Base-by-base conservation (phyloP, 78 protist genomes). In the Ministeria vibrans region DNA sequence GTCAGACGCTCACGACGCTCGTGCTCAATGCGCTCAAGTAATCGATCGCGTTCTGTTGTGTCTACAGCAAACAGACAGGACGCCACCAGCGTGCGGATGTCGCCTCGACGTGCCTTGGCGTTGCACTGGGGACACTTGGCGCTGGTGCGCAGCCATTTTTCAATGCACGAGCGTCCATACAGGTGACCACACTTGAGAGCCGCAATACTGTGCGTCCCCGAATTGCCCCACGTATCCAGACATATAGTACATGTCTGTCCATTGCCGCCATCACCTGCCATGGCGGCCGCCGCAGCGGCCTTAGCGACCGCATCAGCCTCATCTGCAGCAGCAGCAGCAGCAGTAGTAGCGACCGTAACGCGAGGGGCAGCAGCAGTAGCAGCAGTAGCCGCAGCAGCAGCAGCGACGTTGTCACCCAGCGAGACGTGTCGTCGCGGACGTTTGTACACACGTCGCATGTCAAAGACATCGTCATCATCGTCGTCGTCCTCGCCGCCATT, bases 1-100 rank as follows among this genome's bases (percentile, higher is more conserved):
- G n/a, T n/a, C n/a, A n/a, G n/a, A n/a, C n/a, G n/a, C 71, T 63
- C 71, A 4, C 20, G 25, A 23, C 71, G 71, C 71, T 63, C 71
- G 18, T 7, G 43, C 41, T 63, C 71, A 7, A 63, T 34, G 20
- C 34, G 71, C 41, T 2, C 42, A 30, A 25, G 32, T 4, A 32
- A 4, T 2, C 71, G 71, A 18, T 63, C 71, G 38, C 71, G 13
- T 6, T 63, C 71, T 4, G 71, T 22, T 1, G 71, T 63, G 71
- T 63, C 71, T 23, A 25, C 34, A 20, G 23, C 71, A 25, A 25
- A 7, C 6, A 63, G 6, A 7, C 9, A 6, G 25, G 28, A 34
- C 23, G 71, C 71, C 43, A 22, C 6, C 20, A 63, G 34, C 2
- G 34, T 25, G 71, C 71, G 71, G 9, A 63, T 11, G 71, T 63